Evolutionary conservation across 176 grass and related monocot genomes (phyloP).

Genomic region (Oryza brachyantha): DNA sequence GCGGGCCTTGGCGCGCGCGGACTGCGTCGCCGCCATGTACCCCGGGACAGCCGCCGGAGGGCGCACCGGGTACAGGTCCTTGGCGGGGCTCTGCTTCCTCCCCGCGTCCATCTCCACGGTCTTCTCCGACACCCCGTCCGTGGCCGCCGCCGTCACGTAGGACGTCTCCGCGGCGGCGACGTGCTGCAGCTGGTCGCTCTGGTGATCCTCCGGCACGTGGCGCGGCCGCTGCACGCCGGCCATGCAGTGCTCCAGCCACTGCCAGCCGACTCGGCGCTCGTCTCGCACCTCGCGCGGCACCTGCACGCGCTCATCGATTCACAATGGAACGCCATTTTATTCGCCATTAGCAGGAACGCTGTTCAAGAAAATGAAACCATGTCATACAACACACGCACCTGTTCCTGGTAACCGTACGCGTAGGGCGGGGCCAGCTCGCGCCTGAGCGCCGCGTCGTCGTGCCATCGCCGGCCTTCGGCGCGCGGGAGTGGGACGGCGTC

Average conservation of each 20-base stretch:
- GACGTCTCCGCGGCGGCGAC: conserved; percentile 19
- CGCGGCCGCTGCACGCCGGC: conserved; percentile 13
- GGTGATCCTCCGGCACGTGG: neutral
- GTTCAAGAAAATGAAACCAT: neutral
- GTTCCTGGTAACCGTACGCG: conserved; percentile 44
- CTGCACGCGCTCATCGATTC: neutral
- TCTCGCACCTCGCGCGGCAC: conserved; percentile 34
- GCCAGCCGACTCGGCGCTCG: conserved; percentile 46
- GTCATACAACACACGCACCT: conserved; percentile 21
- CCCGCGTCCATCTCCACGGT: conserved; percentile 65
- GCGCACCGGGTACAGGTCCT: conserved; percentile 18
- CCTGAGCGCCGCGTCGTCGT: conserved; percentile 22
- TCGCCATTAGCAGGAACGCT: neutral
- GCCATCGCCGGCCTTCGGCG: conserved; percentile 28
- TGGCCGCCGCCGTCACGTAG: conserved; percentile 31
- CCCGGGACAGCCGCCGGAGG: conserved; percentile 32
- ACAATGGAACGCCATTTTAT: neutral
- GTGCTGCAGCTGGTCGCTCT: neutral
- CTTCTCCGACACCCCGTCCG: conserved; percentile 65
- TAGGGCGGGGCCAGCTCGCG: conserved; percentile 42
- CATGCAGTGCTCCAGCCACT: conserved; percentile 60
- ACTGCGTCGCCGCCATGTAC: conserved; percentile 87
- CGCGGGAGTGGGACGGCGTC: conserved; percentile 25
- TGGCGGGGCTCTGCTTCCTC: conserved; percentile 19
- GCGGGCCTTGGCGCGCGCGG: conserved; percentile 67